phyloP scores from a whole-genome alignment of 495 filamentous ascomycete genomes.

The Aspergillus taichungensis region DNA sequence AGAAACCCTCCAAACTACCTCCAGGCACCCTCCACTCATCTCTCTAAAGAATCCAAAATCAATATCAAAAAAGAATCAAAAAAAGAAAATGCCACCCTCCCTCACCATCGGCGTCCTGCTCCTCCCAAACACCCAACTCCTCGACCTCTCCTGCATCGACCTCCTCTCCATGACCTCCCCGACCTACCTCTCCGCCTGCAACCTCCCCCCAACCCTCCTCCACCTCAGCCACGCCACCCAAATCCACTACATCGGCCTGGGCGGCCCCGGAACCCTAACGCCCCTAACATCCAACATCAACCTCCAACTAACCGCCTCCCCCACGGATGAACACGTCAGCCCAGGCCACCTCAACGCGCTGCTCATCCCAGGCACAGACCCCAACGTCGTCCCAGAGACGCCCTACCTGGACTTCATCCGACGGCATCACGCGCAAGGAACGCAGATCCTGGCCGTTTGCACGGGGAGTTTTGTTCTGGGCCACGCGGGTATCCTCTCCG shows the following conservation, averaged over 20 bases:
- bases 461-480: constrained; percentile 42
- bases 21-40: background rate
- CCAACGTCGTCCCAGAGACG: constrained; percentile 18
- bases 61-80: background rate
- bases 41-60: no score
- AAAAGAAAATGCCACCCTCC: background rate
- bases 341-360: constrained; percentile 44
- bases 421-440: constrained; percentile 24
- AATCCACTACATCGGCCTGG: constrained; percentile 37
- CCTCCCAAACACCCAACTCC: constrained; percentile 32
- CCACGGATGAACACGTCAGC: constrained; percentile 30
- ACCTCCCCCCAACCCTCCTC: constrained; percentile 25
- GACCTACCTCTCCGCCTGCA: constrained; percentile 29
- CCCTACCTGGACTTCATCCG: constrained; percentile 38
- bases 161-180: constrained; percentile 36
- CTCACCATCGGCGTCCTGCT: constrained; percentile 40
- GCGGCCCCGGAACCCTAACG: constrained; percentile 17
- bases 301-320: constrained; percentile 31
- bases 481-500: constrained; percentile 41
- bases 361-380: constrained; percentile 45
- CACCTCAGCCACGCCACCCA: constrained; percentile 30
- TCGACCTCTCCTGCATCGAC: constrained; percentile 42
- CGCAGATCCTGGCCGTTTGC: constrained; percentile 47
- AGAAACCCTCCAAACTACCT: no score
- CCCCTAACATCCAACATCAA: constrained; percentile 24